Conservation (phyloP, 108 stramenopile genomes). For the Cyclotella sp. region DNA sequence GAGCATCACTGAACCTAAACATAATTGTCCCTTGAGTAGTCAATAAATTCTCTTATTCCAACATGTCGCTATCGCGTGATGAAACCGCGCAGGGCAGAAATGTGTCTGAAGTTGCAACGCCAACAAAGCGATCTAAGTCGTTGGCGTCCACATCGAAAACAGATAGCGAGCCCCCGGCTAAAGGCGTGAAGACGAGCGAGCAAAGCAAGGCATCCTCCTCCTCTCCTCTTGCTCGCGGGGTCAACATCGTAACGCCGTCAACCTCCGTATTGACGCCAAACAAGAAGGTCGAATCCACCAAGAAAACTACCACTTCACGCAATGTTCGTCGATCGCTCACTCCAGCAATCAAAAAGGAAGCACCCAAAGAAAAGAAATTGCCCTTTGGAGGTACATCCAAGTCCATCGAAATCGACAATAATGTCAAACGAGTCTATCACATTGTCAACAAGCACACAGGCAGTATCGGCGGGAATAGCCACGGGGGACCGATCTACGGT, state of each 20-base stretch:
- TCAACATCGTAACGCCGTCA: background rate
- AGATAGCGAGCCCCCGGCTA: background rate
- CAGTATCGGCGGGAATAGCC: slow-evolving; percentile 89
- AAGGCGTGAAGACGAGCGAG: background rate
- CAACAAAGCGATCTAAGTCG: slow-evolving; percentile 5
- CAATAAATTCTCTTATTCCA: background rate
- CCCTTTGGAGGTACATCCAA: slow-evolving; percentile 25
- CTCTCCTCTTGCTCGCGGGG: background rate
- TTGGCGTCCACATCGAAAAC: background rate
- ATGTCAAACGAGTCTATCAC: slow-evolving; percentile 62
- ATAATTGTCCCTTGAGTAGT: background rate
- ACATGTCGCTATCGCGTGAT: background rate
- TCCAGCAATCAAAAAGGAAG: background rate
- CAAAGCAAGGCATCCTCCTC: background rate
- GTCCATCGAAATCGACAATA: slow-evolving; percentile 45
- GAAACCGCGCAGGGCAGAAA: background rate
- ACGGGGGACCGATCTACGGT: slow-evolving; percentile 94
- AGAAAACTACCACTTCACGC: background rate
- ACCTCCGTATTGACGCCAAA: background rate
- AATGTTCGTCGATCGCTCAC: slow-evolving; percentile 2
- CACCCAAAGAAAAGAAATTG: slow-evolving; percentile 2
- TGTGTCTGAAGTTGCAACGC: background rate
- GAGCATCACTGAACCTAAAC: background rate
- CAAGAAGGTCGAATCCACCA: background rate
- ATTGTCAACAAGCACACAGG: slow-evolving; percentile 84